phyloP scores from a whole-genome alignment of 495 filamentous ascomycete species.

The Hypoxylon subgilvum region DNA sequence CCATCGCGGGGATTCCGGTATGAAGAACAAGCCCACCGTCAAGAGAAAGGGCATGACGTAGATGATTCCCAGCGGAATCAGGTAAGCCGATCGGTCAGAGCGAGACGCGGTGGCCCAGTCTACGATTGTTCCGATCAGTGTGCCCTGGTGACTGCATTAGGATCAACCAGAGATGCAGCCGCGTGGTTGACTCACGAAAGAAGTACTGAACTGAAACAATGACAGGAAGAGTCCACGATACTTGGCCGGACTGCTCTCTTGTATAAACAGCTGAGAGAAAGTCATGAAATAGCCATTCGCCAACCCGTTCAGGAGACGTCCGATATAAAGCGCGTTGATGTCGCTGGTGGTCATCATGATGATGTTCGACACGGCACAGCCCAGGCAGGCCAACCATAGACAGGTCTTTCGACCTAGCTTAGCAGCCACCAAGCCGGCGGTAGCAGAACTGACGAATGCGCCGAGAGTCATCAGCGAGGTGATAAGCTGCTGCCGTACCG shows the following conservation, averaged over 20 bases:
- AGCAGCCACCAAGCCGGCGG: constrained; percentile 50
- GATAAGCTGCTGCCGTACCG: constrained; percentile 52
- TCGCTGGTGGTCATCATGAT: constrained; percentile 55
- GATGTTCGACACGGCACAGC: constrained; percentile 50
- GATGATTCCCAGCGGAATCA: constrained; percentile 57
- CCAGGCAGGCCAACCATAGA: constrained; percentile 47
- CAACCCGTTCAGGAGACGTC: constrained; percentile 52
- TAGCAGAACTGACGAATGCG: constrained; percentile 53
- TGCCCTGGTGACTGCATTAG: constrained; percentile 41
- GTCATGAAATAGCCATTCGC: constrained; percentile 56
- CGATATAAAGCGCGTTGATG: constrained; percentile 54
- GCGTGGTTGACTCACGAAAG: constrained; percentile 32
- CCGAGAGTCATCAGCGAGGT: constrained; percentile 57
- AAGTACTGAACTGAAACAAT: constrained; percentile 34
- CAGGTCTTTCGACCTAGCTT: constrained; percentile 48
- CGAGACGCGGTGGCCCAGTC: constrained; percentile 56
- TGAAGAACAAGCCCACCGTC: constrained; percentile 52
- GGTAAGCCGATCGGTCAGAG: constrained; percentile 48
- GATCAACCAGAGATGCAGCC: neutral
- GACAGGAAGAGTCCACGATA: constrained; percentile 47
- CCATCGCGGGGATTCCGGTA: constrained; percentile 62
- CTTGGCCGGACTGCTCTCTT: constrained; percentile 50
- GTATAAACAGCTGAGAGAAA: constrained; percentile 54
- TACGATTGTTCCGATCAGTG: constrained; percentile 58
- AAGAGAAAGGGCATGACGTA: constrained; percentile 55